Percentiles rank a stretch among this genome's conserved stretches.
Conservation (phyloP, 1,139 yeast species). For the Diutina siamensis region DNA sequence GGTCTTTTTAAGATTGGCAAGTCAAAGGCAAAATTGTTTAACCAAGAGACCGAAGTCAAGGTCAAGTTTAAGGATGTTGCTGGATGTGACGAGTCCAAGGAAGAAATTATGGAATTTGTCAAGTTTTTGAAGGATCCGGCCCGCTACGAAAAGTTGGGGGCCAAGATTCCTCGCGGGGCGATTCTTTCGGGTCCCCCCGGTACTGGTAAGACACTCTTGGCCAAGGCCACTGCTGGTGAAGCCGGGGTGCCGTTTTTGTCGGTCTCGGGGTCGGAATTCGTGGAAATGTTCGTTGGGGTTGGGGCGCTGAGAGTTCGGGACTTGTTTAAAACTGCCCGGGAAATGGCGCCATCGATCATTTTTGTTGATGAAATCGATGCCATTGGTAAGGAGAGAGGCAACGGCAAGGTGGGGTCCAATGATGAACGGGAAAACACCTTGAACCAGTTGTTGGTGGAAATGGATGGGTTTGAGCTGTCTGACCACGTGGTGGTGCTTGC, state of each 20-base stretch:
- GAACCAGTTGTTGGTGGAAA: slow-evolving; percentile 89
- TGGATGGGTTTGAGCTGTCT: slow-evolving; percentile 88
- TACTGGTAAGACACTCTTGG: slow-evolving; percentile 93
- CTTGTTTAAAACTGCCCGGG: slow-evolving; percentile 82
- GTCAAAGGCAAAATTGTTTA: slow-evolving; percentile 82
- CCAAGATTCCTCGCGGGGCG: slow-evolving; percentile 97
- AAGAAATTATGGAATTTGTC: slow-evolving; percentile 95
- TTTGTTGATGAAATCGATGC: slow-evolving; percentile 98
- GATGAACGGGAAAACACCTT: slow-evolving; percentile 96
- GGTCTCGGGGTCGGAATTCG: slow-evolving; percentile 96
- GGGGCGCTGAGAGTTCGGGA: slow-evolving; percentile 98
- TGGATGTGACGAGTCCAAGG: slow-evolving; percentile 96
- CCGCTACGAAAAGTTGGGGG: slow-evolving; percentile 85
- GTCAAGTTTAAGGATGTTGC: slow-evolving; percentile 90
- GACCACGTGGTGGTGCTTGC: slow-evolving; percentile 96
- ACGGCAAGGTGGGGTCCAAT: slow-evolving; percentile 76
- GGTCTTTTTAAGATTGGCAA: slow-evolving; percentile 72
- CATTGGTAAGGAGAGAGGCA: slow-evolving; percentile 87
- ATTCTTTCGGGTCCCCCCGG: slow-evolving; percentile 98
- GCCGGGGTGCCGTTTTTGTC: slow-evolving; percentile 94
- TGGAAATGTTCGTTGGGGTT: slow-evolving; percentile 98
- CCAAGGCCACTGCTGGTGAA: slow-evolving; percentile 99
- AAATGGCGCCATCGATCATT: slow-evolving; percentile 84
- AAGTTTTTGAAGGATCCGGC: slow-evolving; percentile 80
- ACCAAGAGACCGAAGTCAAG: slow-evolving; percentile 84